Conservation (phyloP, 768 basidiomycete species). For the Galerina sulciceps region DNA sequence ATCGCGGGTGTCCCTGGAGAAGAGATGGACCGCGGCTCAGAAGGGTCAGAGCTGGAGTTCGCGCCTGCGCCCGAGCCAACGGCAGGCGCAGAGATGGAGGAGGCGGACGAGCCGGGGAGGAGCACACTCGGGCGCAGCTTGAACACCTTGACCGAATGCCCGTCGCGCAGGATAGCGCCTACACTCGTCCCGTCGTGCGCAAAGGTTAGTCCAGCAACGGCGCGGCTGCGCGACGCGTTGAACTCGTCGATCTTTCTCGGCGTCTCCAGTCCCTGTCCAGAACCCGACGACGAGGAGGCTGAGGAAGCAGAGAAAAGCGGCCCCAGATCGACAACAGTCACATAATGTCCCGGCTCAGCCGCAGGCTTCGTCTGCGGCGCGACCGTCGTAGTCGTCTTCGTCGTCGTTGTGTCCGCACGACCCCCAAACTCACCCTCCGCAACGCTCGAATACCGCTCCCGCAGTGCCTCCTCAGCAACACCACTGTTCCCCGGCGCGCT, state of each 20-base stretch:
- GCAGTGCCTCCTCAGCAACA: slow-evolving; percentile 15
- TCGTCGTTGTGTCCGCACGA: not conserved
- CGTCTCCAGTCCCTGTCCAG: too few species aligned
- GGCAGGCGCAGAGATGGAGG: not conserved
- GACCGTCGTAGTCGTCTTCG: slow-evolving; percentile 16
- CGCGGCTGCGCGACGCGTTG: slow-evolving; percentile 48
- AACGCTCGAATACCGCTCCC: slow-evolving; percentile 25
- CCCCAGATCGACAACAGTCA: slow-evolving; percentile 61
- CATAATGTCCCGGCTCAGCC: slow-evolving; percentile 42
- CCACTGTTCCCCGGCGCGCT: slow-evolving; percentile 56
- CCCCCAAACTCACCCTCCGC: not conserved
- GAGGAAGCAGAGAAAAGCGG: slow-evolving; percentile 21
- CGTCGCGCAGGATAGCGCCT: slow-evolving; percentile 55
- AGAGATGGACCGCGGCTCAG: slow-evolving; percentile 2
- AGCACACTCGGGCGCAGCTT: slow-evolving; percentile 31
- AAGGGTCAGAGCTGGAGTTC: not conserved
- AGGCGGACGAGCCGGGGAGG: slow-evolving; percentile 9
- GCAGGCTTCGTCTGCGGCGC: slow-evolving; percentile 26
- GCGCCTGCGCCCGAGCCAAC: not conserved
- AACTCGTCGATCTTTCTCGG: slow-evolving; percentile 48
- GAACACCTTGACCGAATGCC: slow-evolving; percentile 56
- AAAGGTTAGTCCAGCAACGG: slow-evolving; percentile 52
- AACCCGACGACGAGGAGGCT: too few species aligned
- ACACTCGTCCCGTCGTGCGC: slow-evolving; percentile 58
- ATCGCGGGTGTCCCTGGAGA: not conserved